These are phyloP conservation scores for Yamadazyma spencermartinsiae DNA, from an alignment of 1,139 yeast genomes.

Conservation along the genomic window DNA sequence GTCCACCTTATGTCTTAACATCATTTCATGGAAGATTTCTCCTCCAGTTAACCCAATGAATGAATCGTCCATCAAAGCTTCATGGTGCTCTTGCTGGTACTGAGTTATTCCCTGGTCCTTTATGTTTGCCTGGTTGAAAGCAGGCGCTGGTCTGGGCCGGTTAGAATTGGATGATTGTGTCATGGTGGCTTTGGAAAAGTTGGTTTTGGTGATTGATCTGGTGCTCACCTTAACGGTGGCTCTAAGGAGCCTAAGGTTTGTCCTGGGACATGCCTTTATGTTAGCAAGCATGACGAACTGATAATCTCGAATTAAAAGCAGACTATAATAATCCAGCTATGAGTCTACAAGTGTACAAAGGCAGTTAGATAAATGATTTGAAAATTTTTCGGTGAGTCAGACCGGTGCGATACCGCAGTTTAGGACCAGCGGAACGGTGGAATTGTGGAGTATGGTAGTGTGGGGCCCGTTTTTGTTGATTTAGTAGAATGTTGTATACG, in stretches of 20 bases:
- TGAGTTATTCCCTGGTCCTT: constrained; percentile 14
- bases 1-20: constrained; percentile 93
- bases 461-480: neutral
- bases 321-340: too few species aligned
- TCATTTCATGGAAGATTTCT: constrained; percentile 97
- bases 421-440: constrained; percentile 17
- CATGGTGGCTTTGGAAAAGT: constrained; percentile 37
- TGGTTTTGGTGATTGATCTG: constrained; percentile 36
- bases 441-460: too few species aligned
- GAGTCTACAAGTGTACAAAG: neutral
- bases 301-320: neutral
- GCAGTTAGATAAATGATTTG: constrained; percentile 5
- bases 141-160: constrained; percentile 43
- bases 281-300: constrained; percentile 13
- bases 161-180: constrained; percentile 20
- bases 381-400: constrained; percentile 19
- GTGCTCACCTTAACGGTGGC: constrained; percentile 3
- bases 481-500: too few species aligned
- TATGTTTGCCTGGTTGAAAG: constrained; percentile 30
- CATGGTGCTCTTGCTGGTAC: constrained; percentile 10
- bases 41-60: constrained; percentile 96
- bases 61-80: constrained; percentile 65
- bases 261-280: constrained; percentile 10
- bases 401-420: constrained; percentile 8
- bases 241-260: constrained; percentile 1